These are phyloP conservation scores for Colletotrichum sp. DNA, from an alignment of 2,329 filamentous ascomycete species.

Conservation along the genomic window DNA sequence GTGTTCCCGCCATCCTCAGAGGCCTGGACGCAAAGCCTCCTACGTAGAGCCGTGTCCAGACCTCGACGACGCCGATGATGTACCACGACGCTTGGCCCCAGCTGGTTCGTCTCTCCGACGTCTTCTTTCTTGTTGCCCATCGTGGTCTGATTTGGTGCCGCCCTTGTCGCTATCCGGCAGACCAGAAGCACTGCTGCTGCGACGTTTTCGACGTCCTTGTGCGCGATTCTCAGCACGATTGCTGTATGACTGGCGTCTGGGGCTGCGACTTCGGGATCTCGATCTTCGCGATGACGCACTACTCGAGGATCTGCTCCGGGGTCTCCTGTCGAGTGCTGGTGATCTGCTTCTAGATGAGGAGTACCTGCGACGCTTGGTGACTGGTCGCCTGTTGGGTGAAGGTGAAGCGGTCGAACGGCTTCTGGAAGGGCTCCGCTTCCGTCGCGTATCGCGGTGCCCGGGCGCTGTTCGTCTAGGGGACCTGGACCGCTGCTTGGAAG, in stretches of 20 bases:
- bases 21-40: background rate
- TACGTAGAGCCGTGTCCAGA: slow-evolving; percentile 25
- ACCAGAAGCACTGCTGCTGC: background rate
- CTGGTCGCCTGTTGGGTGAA: slow-evolving; percentile 42
- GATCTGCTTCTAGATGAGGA: slow-evolving; percentile 55
- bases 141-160: background rate
- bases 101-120: background rate
- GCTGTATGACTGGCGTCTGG: slow-evolving; percentile 27
- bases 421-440: slow-evolving; percentile 26
- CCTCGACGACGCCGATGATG: slow-evolving; percentile 57
- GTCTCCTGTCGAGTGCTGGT: slow-evolving; percentile 38
- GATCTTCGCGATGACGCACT: slow-evolving; percentile 45
- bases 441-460: slow-evolving; percentile 21
- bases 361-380: slow-evolving; percentile 55
- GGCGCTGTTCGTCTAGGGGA: slow-evolving; percentile 35
- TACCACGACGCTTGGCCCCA: slow-evolving; percentile 47
- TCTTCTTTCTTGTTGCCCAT: background rate
- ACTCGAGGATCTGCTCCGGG: slow-evolving; percentile 33
- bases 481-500: slow-evolving; percentile 43
- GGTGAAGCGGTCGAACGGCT: slow-evolving; percentile 34
- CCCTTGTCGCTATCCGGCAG: background rate
- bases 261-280: slow-evolving; percentile 41
- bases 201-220: background rate
- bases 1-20: background rate
- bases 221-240: slow-evolving; percentile 14